Evolutionary conservation across 331 rosid genomes (phyloP).

Genomic region (Pyrus hybrid): DNA sequence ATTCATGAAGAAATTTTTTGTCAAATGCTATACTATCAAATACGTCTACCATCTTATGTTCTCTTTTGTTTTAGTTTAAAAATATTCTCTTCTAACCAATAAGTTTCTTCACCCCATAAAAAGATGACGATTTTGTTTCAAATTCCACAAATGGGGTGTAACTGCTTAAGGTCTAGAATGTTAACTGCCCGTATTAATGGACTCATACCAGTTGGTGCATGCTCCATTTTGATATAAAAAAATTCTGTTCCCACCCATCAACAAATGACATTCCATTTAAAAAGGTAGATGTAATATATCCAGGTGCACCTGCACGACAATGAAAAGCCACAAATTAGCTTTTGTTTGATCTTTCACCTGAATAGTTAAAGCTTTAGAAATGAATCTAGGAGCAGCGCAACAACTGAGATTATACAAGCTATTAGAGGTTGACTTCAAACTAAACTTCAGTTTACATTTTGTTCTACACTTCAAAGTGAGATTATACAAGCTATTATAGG

Average conservation of each 20-base stretch:
- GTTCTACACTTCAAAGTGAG: not conserved
- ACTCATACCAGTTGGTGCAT: constrained; percentile 91
- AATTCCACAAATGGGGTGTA: too few species aligned
- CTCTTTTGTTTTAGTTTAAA: not conserved
- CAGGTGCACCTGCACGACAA: constrained; percentile 78
- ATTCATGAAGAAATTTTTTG: too few species aligned
- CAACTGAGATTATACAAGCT: not conserved
- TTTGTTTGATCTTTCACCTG: not conserved
- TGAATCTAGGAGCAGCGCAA: not conserved
- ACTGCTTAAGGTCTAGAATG: not conserved
- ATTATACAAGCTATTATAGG: too few species aligned
- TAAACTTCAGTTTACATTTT: not conserved
- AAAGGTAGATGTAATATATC: constrained; percentile 58
- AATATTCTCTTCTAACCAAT: not conserved
- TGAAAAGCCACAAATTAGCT: not conserved
- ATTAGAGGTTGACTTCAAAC: not conserved
- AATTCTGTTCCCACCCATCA: constrained; percentile 84
- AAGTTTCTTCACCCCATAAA: not conserved
- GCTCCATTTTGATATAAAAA: constrained; percentile 94
- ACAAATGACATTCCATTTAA: constrained; percentile 93
- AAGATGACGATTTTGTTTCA: not conserved
- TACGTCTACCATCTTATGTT: not conserved
- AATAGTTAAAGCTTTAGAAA: not conserved
- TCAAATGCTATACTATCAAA: not conserved
- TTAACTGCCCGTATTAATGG: not conserved